A percentile compares a stretch with the other conserved stretches of the same genome.
Evolutionary conservation across 768 basidiomycete species (phyloP).

Genomic region (Dentipellis sp.): DNA sequence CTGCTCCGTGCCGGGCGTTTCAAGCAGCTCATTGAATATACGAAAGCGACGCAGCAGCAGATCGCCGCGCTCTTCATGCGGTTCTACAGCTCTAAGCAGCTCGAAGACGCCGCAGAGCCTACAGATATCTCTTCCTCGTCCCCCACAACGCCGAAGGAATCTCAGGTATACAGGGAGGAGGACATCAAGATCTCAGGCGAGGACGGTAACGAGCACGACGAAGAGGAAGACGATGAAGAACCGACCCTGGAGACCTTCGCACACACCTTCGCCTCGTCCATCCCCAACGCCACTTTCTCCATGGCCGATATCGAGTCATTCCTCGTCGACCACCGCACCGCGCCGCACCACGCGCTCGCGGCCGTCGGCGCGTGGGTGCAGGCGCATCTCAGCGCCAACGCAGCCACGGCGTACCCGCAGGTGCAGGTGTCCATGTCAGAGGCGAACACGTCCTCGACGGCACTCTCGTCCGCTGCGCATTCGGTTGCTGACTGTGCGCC

Average conservation of each 20-base stretch:
- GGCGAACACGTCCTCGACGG: no score
- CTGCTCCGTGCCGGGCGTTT: neutral
- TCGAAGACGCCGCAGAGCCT: no score
- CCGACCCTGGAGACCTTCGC: slow-evolving; percentile 15
- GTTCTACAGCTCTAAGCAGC: neutral
- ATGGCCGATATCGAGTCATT: slow-evolving; percentile 32
- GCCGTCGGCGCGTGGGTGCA: no score
- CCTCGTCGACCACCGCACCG: no score
- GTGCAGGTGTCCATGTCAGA: no score
- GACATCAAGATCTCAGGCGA: neutral
- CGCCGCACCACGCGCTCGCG: no score
- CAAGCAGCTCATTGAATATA: neutral
- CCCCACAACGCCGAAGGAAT: neutral
- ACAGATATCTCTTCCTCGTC: neutral
- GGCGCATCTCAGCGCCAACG: no score
- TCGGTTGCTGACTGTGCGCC: no score
- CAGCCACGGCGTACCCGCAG: no score
- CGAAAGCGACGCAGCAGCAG: neutral
- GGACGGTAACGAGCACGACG: no score
- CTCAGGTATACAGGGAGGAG: neutral
- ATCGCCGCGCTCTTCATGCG: neutral
- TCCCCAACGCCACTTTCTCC: slow-evolving; percentile 43
- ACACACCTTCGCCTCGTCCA: slow-evolving; percentile 26
- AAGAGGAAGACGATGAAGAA: neutral
- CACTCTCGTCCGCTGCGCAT: no score